Base-by-base conservation (phyloP, 805 yeast species). In the Ogataea methylovora region DNA sequence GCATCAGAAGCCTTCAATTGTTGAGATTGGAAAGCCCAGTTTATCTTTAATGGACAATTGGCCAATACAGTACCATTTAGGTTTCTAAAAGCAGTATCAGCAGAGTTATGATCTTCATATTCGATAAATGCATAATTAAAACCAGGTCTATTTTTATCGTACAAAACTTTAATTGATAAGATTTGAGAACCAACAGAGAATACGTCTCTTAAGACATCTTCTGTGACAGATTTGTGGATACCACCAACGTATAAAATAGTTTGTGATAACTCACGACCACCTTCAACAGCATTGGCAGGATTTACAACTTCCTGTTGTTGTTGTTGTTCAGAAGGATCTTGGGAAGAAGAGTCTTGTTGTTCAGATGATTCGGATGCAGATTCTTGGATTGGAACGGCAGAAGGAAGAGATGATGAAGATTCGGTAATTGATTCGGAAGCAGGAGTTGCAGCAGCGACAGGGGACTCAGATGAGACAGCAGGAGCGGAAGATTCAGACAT, bases 101-200 rank as follows among this genome's bases (percentile, higher is more conserved):
- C 95, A 22, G 67, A 65, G 22, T 61, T 64, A 27, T 74, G 68
- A 33, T 61, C 62, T 18, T 67, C 75, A 46, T 73, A 86, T 56
- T 85, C 94, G 35, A 87, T 74, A 55, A 87, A 86, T 2, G 94
- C 94, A 57, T 85, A 87, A 52, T 82, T 82, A 54, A 73, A 77
- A 11, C 84, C 84, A 8, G 71, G 73, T 42, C 69, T 67, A 55
- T 83, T 84, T 56, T 83, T 84, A 50, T 86, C 95, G 40, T 75
- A 71, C 40, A 86, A 63, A 28, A 87, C 65, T 58, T 84, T 86
- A 38, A 84, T 73, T 16, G 76, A 65, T 42, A 71, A 69, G 29
- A 83, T 73, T 18, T 72, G 63, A 20, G 85, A 84, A 20, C 76
- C 73, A 27, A 75, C 67, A 8, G 53, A 43, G 51, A 86, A 81